Base-by-base conservation (phyloP, 1,139 yeast species). In the Yarrowia galli region DNA sequence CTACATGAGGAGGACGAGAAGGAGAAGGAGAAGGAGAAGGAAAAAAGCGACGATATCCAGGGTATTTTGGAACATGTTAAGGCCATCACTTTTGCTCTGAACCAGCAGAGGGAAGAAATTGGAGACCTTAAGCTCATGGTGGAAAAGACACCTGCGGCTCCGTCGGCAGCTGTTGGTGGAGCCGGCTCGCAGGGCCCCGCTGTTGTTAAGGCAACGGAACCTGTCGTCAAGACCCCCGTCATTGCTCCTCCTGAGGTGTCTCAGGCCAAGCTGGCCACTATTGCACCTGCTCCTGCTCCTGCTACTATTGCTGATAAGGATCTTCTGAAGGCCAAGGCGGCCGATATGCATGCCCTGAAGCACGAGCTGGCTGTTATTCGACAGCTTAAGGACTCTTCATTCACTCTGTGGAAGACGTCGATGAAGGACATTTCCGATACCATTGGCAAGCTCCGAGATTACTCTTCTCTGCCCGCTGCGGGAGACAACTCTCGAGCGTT, bases 341-440 rank as follows among this genome's bases (percentile, higher is more conserved):
- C 65, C 10, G 82, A 82, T 40, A 67, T 85, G 2, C 66, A 73
- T 3, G 79, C 77, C 15, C 76, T 89, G 35, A 83, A 85, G 58
- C 84, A 81, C 65, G 92, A 89, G 67, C 72, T 90, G n/a, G 83
- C 87, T 8, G 84, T 84, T 1, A 78, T 92, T n/a, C 84, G 85
- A 67, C 93, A 89, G 73, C 75, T 87, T 20, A 89, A 87, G 71
- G 74, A 74, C 2, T 72, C 81, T 0, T 84, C 87, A 32, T 83
- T 84, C 45, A 77, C 78, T 0, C 74, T 76, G 0, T 75, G 89
- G 35, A 81, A 81, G 58, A 75, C 75, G 0, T 80, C 86, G 7
- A 79, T 91, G 4, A 73, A 76, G 2, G 80, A 78, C 0, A 77
- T 91, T 13, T 71, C 84, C 15, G 76, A 75, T 1, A 84, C 86